These are phyloP conservation scores for Furcasterigmium furcatum DNA, from an alignment of 2,329 filamentous ascomycete genomes.

Conservation along the genomic window DNA sequence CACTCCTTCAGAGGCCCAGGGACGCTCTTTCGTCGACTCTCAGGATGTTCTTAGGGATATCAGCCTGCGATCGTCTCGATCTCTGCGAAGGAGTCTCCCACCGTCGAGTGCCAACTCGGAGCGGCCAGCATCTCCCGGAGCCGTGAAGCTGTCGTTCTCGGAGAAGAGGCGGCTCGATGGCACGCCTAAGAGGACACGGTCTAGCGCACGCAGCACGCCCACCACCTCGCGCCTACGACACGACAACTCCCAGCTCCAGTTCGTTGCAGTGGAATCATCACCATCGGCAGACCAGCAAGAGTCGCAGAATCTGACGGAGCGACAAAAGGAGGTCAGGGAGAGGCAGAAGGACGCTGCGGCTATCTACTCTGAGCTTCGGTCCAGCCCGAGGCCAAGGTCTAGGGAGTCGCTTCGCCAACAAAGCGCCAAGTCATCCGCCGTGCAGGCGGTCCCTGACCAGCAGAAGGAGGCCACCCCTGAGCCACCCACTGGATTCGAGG, in stretches of 20 bases:
- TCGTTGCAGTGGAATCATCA: slow-evolving; percentile 65
- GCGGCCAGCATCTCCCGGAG: slow-evolving; percentile 23
- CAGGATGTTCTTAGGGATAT: slow-evolving; percentile 38
- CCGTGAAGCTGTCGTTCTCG: slow-evolving; percentile 26
- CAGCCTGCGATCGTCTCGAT: slow-evolving; percentile 16
- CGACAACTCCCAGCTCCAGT: slow-evolving; percentile 79
- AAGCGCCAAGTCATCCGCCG: slow-evolving; percentile 2
- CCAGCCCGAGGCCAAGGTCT: slow-evolving; percentile 36
- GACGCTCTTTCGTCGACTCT: slow-evolving; percentile 41
- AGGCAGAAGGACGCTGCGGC: slow-evolving; percentile 62
- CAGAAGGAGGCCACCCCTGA: slow-evolving; percentile 43
- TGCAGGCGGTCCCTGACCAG: slow-evolving; percentile 11
- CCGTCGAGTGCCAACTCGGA: slow-evolving; percentile 4
- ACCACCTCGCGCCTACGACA: slow-evolving; percentile 61
- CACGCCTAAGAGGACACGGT: slow-evolving; percentile 14
- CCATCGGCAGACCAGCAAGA: slow-evolving; percentile 47
- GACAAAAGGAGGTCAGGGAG: slow-evolving; percentile 74
- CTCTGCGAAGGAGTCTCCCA: slow-evolving; percentile 15
- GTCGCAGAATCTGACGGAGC: slow-evolving; percentile 74
- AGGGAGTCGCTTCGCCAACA: slow-evolving; percentile 9
- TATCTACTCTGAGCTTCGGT: slow-evolving; percentile 66
- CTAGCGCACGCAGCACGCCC: slow-evolving; percentile 2
- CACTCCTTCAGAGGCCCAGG: slow-evolving; percentile 32
- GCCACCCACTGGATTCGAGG: slow-evolving; percentile 37
- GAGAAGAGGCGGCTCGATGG: slow-evolving; percentile 17